These are phyloP conservation scores for Sporothrix globosa DNA, from an alignment of 2,329 filamentous ascomycete genomes.

Conservation along the genomic window DNA sequence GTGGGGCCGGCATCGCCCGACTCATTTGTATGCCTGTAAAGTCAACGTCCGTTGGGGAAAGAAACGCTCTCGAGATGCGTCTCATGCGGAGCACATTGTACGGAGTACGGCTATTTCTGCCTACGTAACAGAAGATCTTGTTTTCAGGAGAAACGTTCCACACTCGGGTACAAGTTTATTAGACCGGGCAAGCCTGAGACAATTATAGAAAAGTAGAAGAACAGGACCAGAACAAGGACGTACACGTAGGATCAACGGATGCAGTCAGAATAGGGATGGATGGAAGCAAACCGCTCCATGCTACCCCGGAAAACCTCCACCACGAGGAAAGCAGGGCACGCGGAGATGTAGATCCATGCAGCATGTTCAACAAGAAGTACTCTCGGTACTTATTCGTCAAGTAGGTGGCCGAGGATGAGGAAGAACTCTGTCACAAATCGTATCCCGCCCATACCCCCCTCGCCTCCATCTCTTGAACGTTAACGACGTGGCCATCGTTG, in stretches of 20 bases:
- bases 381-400: too few relatives aligned
- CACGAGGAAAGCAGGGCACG: not conserved
- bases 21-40: not conserved
- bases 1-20: slow-evolving; percentile 28
- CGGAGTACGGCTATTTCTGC: not conserved
- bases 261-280: not conserved
- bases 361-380: not conserved
- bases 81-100: not conserved
- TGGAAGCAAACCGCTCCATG: not conserved
- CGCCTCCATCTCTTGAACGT: not conserved
- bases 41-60: not conserved
- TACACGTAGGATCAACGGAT: not conserved
- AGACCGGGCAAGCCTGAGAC: not conserved
- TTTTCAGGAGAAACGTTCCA: not conserved
- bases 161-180: not conserved
- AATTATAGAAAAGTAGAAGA: slow-evolving; percentile 1
- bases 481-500: not conserved
- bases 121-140: not conserved
- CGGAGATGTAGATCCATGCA: not conserved
- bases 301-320: slow-evolving; percentile 11
- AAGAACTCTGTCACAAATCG: slow-evolving; percentile 7
- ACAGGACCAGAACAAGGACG: too few relatives aligned
- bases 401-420: not conserved
- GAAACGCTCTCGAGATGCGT: not conserved
- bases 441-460: not conserved